Evolutionary conservation across 1,284 basidiomycete genomes (phyloP), one percentile per base, ranked within the genome.

Genomic region (Melampsora americana): DNA sequence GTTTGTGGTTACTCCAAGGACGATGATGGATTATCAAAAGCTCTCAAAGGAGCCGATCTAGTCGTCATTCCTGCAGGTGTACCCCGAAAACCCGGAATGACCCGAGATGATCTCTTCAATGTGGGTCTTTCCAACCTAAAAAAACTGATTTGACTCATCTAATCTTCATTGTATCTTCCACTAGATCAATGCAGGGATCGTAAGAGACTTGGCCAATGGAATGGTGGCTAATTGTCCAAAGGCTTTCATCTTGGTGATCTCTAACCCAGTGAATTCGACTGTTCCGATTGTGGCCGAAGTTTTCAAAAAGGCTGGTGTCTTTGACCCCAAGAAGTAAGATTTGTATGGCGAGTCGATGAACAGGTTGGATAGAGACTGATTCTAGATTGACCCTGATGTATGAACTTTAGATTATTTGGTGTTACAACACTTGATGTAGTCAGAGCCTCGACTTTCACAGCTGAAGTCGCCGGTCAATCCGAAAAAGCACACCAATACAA

Each of bases 51-150:
- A 80, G 90, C 88, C 79, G 87, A 95, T 85, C 90, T 99, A 79
- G 90, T 99, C 80, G 91, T 99, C 80, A 96, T 98, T 84, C 96
- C 96, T 78, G 95, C 95, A 84, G 96, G 95, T 80, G 82, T 84
- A 48, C 84, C 84, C 70, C 82, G 84, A 78, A 84, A 84, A 81
- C 79, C 83, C 80, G 77, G 84, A 61, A 93, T 93, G 93, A 93
- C 90, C 85, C 93, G 96, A 86, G 95, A 99, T 84, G 95, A 99
- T 84, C 92, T 99, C 79, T 99, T 99, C 90, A 95, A 95, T 86
- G 92, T 93, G 81, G 18, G 39, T 18, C 53, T 42, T n/a, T 16
- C 16, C 26, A 20, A 35, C 20, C n/a, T 56, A 60, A 48, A 30
- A 46, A 64, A 16, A 26, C 7, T 32, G 23, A 48, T 59, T 42